phyloP scores from a whole-genome alignment of 768 basidiomycete species.

The Phlegmacium glaucopus region DNA sequence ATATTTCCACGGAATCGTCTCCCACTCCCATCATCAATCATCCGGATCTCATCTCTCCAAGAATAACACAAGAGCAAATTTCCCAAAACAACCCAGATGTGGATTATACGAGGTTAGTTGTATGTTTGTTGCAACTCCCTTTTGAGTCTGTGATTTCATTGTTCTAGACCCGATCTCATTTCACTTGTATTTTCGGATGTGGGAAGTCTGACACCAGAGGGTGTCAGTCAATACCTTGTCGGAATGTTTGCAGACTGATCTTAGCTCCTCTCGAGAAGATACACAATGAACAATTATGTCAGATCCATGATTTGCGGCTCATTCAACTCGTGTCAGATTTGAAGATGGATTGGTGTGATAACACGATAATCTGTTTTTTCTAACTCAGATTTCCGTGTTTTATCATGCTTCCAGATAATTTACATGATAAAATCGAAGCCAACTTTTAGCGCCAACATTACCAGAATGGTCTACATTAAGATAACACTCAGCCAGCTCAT shows the following conservation, averaged over 20 bases:
- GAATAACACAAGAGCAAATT: conserved; percentile 82
- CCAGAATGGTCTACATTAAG: conserved; percentile 13
- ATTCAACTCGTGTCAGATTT: conserved; percentile 14
- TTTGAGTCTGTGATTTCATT: conserved; percentile 6
- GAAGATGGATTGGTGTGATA: conserved; percentile 34
- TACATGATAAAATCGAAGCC: conserved; percentile 11
- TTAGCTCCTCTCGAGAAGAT: conserved; percentile 11
- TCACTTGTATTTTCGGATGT: conserved; percentile 93
- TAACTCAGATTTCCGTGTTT: conserved; percentile 18
- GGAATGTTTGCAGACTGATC: conserved; percentile 83
- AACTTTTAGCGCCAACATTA: conserved; percentile 6
- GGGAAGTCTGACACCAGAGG: conserved; percentile 88
- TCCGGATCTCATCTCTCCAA: conserved; percentile 26
- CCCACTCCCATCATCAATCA: conserved; percentile 13
- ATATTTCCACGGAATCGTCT: conserved; percentile 8
- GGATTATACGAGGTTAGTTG: conserved; percentile 82
- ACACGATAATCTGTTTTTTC: conserved; percentile 29
- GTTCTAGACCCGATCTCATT: conserved; percentile 82
- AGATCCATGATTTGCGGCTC: conserved; percentile 10
- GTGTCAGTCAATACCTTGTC: conserved; percentile 92
- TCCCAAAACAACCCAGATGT: conserved; percentile 83
- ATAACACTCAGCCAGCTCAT: not conserved
- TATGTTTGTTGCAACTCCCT: conserved; percentile 1
- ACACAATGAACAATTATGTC: conserved; percentile 14
- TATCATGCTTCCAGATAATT: conserved; percentile 11